A percentile compares a stretch with the other conserved stretches of the same genome.
Evolutionary conservation across 2,329 filamentous ascomycete species (phyloP).

Genomic region (Colletotrichum sublineola): DNA sequence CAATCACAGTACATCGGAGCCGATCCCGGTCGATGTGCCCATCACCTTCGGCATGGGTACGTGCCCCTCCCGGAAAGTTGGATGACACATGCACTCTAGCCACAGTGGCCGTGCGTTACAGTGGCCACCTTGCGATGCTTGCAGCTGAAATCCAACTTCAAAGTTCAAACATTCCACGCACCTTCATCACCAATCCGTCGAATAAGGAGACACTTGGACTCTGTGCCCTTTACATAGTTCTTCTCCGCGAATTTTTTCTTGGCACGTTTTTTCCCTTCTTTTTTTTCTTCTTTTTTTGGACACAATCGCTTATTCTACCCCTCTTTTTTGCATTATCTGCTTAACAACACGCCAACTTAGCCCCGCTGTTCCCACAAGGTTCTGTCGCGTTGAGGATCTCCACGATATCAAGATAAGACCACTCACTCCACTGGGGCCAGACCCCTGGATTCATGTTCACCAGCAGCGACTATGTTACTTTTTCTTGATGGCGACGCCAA

Average conservation of each 20-base stretch:
- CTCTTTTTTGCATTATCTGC: not conserved
- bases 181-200: not conserved
- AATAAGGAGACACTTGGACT: not conserved
- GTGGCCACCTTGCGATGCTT: conserved; percentile 25
- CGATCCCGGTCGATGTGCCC: not conserved
- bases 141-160: conserved; percentile 20
- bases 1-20: not conserved
- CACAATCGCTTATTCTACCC: not conserved
- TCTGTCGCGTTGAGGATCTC: conserved; percentile 12
- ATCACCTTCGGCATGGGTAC: not conserved
- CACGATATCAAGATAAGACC: conserved; percentile 24
- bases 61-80: not conserved
- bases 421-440: conserved; percentile 1
- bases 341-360: not conserved
- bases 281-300: not conserved
- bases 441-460: not conserved
- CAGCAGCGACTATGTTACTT: conserved; percentile 17
- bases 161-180: conserved; percentile 14
- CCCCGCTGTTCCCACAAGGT: conserved; percentile 23
- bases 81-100: conserved; percentile 18
- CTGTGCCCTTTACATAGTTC: not conserved
- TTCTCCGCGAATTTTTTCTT: not conserved
- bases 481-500: conserved; percentile 14
- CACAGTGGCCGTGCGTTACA: conserved; percentile 24
- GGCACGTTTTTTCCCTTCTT: not conserved